Base-by-base conservation (phyloP, 129 eudicot species). In the Tanacetum coccineum region DNA sequence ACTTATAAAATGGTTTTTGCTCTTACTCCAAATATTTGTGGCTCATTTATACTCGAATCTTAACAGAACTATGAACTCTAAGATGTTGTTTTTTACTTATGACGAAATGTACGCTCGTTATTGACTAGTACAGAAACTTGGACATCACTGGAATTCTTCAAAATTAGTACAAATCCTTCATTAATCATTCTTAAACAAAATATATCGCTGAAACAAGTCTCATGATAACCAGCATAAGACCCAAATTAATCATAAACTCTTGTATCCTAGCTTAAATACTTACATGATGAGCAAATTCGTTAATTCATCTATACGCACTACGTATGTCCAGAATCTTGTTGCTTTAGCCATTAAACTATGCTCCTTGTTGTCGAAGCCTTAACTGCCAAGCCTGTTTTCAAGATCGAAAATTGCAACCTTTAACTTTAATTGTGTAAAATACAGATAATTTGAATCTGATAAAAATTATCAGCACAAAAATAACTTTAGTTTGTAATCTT, bases 301-400 rank as follows among this genome's bases (percentile, higher is more conserved):
- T 67, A 58, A 48, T 39, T 68, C 70, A n/a, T 46, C 72, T 67
- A 67, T 59, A 18, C 55, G 12, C 42, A 48, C 32, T 12, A 57
- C 3, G 15, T 57, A 57, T 57, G 40, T 57, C 59, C 70, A 20
- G 3, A 50, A 51, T 32, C 36, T 67, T 50, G 67, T 28, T 62
- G 67, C 22, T 14, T 18, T 5, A 22, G 17, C 28, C 39, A 57
- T 6, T n/a, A 62, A 15, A 42, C 62, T 65, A 83, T 21, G 80
- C 53, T 48, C 72, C 64, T 36, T 77, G 80, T 4, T 56, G 88
- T 73, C 84, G 84, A 53, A 80, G 81, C 77, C 80, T 83, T 84
- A 80, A 64, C 77, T 70, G 84, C 94, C 90, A 89, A 6, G 86
- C 95, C 90, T 89, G 86, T 77, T 68, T 39, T 26, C 67, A 70